phyloP scores from a whole-genome alignment of 495 filamentous ascomycete genomes.

The Tuber borchii region DNA sequence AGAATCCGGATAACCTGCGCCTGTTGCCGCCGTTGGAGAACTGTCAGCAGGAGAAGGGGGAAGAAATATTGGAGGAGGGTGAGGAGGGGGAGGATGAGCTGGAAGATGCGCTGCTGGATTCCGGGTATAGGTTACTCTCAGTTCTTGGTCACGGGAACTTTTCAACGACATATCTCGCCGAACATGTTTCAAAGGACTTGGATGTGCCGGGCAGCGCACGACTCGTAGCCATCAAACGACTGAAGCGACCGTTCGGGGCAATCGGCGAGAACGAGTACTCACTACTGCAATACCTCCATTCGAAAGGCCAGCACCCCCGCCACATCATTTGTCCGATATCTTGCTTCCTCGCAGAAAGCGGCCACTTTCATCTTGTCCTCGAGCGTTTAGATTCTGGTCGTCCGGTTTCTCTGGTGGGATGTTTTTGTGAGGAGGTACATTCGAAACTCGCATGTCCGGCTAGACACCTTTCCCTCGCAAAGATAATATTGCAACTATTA shows the following conservation, averaged over 20 bases:
- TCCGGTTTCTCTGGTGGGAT: constrained; percentile 26
- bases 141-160: constrained; percentile 33
- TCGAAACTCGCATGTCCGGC: constrained; percentile 26
- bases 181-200: constrained; percentile 13
- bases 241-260: constrained; percentile 20
- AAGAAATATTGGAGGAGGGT: background rate
- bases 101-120: constrained; percentile 21
- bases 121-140: constrained; percentile 21
- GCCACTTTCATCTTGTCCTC: constrained; percentile 33
- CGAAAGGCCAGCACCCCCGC: constrained; percentile 10
- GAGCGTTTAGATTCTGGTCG: constrained; percentile 33
- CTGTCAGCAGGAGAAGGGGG: background rate
- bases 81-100: background rate
- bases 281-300: constrained; percentile 32
- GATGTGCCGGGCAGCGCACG: constrained; percentile 17
- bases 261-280: constrained; percentile 36
- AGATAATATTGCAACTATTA: constrained; percentile 35
- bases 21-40: background rate
- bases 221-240: constrained; percentile 30
- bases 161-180: constrained; percentile 36
- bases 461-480: constrained; percentile 32
- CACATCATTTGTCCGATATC: constrained; percentile 30
- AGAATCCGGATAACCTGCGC: background rate
- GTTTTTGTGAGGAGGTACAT: constrained; percentile 20
- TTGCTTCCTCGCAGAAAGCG: constrained; percentile 26